These are phyloP conservation scores for Cystofilobasidium ferigula DNA, from an alignment of 768 basidiomycete genomes.

Conservation along the genomic window DNA sequence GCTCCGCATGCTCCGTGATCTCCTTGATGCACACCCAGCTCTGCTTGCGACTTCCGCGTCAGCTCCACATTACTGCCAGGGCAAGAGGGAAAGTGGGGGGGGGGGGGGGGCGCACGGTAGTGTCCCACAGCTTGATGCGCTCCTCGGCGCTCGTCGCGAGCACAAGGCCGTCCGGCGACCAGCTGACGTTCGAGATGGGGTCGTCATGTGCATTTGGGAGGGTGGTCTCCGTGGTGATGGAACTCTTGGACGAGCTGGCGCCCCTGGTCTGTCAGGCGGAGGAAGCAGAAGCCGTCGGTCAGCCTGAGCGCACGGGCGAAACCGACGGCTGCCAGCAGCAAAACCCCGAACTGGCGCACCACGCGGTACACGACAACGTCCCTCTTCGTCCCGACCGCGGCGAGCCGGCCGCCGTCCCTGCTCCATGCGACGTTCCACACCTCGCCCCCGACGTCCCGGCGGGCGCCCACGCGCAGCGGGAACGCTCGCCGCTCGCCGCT, in stretches of 20 bases:
- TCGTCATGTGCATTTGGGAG: constrained; percentile 57
- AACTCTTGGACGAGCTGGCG: constrained; percentile 38
- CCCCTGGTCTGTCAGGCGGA: constrained; percentile 29
- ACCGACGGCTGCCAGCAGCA: constrained; percentile 43
- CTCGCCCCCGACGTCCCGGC: constrained; percentile 78
- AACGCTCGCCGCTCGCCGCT: constrained; percentile 66
- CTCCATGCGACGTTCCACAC: constrained; percentile 97
- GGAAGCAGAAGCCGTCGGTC: too few relatives aligned
- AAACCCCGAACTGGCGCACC: constrained; percentile 3
- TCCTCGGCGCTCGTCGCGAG: constrained; percentile 75
- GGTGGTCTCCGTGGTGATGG: background rate
- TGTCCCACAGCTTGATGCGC: constrained; percentile 77
- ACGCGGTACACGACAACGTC: constrained; percentile 80
- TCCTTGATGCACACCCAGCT: constrained; percentile 60
- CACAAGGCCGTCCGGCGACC: constrained; percentile 80
- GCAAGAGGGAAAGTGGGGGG: constrained; percentile 8
- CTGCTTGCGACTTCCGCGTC: constrained; percentile 39
- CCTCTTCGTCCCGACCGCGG: constrained; percentile 78
- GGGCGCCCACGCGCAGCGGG: constrained; percentile 72
- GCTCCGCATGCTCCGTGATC: constrained; percentile 62
- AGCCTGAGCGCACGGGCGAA: constrained; percentile 47
- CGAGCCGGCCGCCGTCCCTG: constrained; percentile 70
- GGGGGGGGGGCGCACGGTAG: constrained; percentile 50
- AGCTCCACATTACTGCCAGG: too few relatives aligned
- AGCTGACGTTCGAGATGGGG: constrained; percentile 69